A percentile compares a stretch with the other conserved stretches of the same genome.
Conservation (phyloP, 345 rosid genomes). For the Luvunga scandens region DNA sequence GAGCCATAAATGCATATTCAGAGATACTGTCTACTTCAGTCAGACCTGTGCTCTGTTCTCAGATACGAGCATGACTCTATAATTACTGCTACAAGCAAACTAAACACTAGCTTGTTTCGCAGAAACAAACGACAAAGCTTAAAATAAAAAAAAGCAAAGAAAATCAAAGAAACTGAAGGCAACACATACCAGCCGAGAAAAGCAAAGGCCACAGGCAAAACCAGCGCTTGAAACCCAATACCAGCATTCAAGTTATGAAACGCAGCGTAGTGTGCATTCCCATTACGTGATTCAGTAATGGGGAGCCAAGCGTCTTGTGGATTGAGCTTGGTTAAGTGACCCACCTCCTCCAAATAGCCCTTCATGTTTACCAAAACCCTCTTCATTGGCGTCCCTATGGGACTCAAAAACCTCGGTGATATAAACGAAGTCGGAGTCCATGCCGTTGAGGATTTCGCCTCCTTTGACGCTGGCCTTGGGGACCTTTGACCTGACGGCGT, state of each 20-base stretch:
- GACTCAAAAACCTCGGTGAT: conserved; percentile 91
- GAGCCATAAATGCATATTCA: not conserved
- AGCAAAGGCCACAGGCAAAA: conserved; percentile 92
- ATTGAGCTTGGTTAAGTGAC: conserved; percentile 91
- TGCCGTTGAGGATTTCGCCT: conserved; percentile 68
- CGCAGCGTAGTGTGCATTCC: conserved; percentile 98
- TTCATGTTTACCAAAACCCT: conserved; percentile 92
- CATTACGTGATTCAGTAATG: conserved; percentile 93
- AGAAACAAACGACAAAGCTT: not conserved
- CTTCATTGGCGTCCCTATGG: conserved; percentile 98
- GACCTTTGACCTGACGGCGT: conserved; percentile 97
- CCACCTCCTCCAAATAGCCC: conserved; percentile 87
- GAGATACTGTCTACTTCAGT: not conserved
- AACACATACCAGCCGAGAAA: conserved; percentile 85
- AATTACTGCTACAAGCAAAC: not conserved
- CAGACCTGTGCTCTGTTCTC: not conserved
- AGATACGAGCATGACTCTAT: not conserved
- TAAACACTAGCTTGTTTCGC: not conserved
- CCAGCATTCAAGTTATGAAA: conserved; percentile 97
- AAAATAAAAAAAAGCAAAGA: not conserved
- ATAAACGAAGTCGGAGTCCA: conserved; percentile 98
- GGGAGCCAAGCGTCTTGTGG: conserved; percentile 99
- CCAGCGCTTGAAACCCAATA: conserved; percentile 90
- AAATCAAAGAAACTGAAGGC: not conserved
- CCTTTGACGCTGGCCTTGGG: conserved; percentile 69